Percentiles rank a stretch among this genome's conserved stretches.
phyloP scores from a whole-genome alignment of 2,329 filamentous ascomycete genomes.

The Epichloe gansuensis region DNA sequence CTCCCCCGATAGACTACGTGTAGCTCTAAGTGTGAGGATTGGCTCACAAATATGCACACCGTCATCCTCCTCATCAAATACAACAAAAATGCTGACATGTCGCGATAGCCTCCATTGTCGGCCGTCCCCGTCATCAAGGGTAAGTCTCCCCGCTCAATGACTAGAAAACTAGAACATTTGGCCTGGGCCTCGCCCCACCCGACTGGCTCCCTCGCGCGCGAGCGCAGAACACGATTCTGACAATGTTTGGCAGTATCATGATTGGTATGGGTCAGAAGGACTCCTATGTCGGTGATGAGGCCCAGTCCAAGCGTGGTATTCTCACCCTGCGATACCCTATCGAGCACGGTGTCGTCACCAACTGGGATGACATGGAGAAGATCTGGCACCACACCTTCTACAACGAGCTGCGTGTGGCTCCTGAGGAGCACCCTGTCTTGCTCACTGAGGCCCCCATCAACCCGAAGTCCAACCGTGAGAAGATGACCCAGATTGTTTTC shows the following conservation, averaged over 20 bases:
- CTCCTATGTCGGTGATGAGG: conserved; percentile 99
- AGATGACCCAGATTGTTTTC: conserved; percentile 99
- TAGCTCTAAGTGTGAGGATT: conserved; percentile 6
- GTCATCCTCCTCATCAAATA: background rate
- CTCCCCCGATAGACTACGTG: conserved; percentile 3
- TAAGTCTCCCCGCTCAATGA: conserved; percentile 40
- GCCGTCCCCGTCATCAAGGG: conserved; percentile 99
- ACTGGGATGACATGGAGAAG: conserved; percentile 99
- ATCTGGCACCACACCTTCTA: conserved; percentile 99
- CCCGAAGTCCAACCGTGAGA: conserved; percentile 99
- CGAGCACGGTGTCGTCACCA: conserved; percentile 99
- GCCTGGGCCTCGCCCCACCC: background rate
- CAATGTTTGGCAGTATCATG: conserved; percentile 68
- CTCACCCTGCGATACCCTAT: conserved; percentile 98
- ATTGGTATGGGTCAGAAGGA: conserved; percentile 99
- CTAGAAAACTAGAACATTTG: background rate
- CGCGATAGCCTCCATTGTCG: conserved; percentile 85
- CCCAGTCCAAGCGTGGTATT: conserved; percentile 99
- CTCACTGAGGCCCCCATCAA: conserved; percentile 99
- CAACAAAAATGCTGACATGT: conserved; percentile 23
- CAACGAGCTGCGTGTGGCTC: conserved; percentile 99
- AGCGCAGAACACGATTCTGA: conserved; percentile 5
- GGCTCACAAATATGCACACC: conserved; percentile 1
- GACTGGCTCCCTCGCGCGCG: background rate
- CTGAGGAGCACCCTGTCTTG: conserved; percentile 98